Evolutionary conservation across 2,329 filamentous ascomycete genomes (phyloP).

Genomic region (Neoscytalidium dimidiatum): DNA sequence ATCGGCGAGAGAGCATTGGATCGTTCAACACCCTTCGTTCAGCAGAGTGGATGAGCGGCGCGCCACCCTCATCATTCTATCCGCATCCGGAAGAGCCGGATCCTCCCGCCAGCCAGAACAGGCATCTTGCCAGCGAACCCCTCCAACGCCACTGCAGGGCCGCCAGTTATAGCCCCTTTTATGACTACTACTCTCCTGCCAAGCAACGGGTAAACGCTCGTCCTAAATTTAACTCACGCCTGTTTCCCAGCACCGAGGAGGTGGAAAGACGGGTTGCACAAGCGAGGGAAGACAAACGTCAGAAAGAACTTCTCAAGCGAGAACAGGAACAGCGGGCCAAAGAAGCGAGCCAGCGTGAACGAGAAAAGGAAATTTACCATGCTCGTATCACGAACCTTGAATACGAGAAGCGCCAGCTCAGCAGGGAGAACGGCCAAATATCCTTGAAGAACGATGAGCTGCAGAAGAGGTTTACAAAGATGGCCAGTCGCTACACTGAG

Average conservation of each 20-base stretch:
- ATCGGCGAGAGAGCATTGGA: background rate
- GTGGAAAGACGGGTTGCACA: background rate
- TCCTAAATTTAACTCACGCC: background rate
- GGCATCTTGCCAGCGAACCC: background rate
- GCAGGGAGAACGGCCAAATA: background rate
- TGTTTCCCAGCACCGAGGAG: background rate
- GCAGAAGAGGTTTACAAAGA: background rate
- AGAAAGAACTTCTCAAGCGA: background rate
- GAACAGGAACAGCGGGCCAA: background rate
- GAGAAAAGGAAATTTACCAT: background rate
- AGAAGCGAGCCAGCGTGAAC: background rate
- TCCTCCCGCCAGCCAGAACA: background rate
- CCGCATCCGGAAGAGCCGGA: background rate
- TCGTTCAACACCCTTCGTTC: background rate
- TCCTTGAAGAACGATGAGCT: background rate
- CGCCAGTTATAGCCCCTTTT: background rate
- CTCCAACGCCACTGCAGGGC: background rate
- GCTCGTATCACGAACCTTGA: slow-evolving; percentile 4
- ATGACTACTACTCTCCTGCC: background rate
- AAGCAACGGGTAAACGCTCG: background rate
- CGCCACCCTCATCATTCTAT: background rate
- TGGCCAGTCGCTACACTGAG: background rate
- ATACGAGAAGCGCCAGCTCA: slow-evolving; percentile 1
- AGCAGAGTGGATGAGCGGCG: slow-evolving; percentile 9
- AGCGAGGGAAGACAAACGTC: background rate